These are phyloP conservation scores for Bidens hawaiensis DNA, from an alignment of 140 eudicot species.

Conservation along the genomic window DNA sequence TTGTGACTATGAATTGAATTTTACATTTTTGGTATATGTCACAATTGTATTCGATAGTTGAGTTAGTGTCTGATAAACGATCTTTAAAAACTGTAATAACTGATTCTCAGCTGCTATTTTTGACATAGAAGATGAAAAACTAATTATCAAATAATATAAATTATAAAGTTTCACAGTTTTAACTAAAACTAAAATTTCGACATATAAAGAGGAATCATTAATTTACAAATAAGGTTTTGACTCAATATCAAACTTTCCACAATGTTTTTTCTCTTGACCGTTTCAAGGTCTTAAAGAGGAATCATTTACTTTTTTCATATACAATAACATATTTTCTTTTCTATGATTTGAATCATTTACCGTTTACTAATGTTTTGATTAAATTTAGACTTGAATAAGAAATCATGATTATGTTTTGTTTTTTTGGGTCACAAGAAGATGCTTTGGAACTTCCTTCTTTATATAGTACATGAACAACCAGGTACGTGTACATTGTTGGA, in stretches of 20 bases:
- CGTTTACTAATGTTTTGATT: neutral
- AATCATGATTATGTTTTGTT: neutral
- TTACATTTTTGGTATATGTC: too few species aligned
- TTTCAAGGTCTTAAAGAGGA: neutral
- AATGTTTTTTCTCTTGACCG: constrained; percentile 4
- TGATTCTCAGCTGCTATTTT: too few species aligned
- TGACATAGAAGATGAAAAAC: too few species aligned
- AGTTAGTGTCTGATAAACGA: too few species aligned
- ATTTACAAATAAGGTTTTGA: neutral
- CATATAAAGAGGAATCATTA: neutral
- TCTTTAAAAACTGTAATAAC: too few species aligned
- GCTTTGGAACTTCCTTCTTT: neutral
- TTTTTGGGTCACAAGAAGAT: neutral
- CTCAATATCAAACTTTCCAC: neutral
- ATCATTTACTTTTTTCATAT: neutral
- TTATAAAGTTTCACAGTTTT: too few species aligned
- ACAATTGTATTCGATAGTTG: too few species aligned
- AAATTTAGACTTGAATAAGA: neutral
- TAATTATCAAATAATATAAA: too few species aligned
- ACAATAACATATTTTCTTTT: neutral
- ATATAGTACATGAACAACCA: neutral
- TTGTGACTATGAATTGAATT: too few species aligned
- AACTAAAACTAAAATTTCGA: too few species aligned
- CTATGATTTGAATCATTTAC: neutral
- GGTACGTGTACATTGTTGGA: neutral